These are phyloP conservation scores for Plantago coronopus DNA, from an alignment of 305 asterid species.

Conservation along the genomic window DNA sequence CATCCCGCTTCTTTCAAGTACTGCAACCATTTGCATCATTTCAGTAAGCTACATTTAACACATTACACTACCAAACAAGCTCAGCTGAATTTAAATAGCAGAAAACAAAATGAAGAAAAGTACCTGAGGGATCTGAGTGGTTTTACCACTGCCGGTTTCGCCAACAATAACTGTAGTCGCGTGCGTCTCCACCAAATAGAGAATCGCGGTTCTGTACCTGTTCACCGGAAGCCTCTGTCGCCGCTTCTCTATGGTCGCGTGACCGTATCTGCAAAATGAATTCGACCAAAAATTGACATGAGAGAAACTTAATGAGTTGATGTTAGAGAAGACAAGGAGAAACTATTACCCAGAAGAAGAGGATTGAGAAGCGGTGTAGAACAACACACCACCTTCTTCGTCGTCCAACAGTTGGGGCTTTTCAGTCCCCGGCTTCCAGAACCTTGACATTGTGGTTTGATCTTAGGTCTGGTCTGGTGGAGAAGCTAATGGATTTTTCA, in stretches of 20 bases:
- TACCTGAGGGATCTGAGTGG: conserved; percentile 97
- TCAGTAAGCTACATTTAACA: neutral
- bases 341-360: conserved; percentile 64
- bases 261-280: conserved; percentile 45
- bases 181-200: conserved; percentile 78
- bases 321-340: neutral
- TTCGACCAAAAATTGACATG: neutral
- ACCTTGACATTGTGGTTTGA: conserved; percentile 27
- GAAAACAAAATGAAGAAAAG: neutral
- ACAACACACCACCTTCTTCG: conserved; percentile 88
- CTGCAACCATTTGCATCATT: conserved; percentile 34
- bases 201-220: conserved; percentile 63
- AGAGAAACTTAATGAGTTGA: neutral
- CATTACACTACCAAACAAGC: neutral
- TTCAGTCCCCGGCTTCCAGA: conserved; percentile 92
- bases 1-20: conserved; percentile 89
- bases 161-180: conserved; percentile 89
- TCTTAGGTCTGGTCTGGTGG: no score
- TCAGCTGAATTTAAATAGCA: no score
- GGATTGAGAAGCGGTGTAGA: conserved; percentile 44
- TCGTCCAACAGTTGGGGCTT: conserved; percentile 79
- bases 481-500: no score
- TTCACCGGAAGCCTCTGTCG: conserved; percentile 76
- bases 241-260: conserved; percentile 55
- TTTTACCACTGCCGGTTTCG: conserved; percentile 95